Evolutionary conservation across 495 filamentous ascomycete genomes (phyloP).

Genomic region (Xylaria cubensis): DNA sequence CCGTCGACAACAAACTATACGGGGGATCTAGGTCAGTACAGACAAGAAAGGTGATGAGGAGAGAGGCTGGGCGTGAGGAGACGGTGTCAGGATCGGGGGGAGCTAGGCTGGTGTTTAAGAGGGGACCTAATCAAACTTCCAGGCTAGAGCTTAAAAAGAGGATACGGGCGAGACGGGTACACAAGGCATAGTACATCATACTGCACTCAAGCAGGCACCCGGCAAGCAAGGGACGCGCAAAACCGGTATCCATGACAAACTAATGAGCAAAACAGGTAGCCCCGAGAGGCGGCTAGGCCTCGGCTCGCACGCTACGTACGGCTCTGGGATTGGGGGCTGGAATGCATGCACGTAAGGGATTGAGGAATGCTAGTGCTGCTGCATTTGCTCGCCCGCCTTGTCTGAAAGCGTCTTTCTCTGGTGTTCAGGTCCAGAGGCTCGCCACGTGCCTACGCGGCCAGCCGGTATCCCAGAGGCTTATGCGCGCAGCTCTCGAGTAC

Average conservation of each 20-base stretch:
- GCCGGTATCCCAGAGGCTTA: not conserved
- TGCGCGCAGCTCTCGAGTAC: constrained; percentile 7
- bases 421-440: not conserved
- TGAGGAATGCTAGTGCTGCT: constrained; percentile 16
- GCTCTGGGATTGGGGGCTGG: not conserved
- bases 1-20: constrained; percentile 90
- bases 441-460: constrained; percentile 4
- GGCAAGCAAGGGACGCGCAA: not conserved
- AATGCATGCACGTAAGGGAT: constrained; percentile 18
- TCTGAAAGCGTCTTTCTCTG: constrained; percentile 4
- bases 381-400: not conserved
- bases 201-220: not conserved
- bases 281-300: not conserved
- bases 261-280: constrained; percentile 5
- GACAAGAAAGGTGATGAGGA: not conserved
- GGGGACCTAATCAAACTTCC: constrained; percentile 4
- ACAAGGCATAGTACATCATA: constrained; percentile 6
- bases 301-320: constrained; percentile 7
- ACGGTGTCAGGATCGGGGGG: not conserved
- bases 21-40: constrained; percentile 27
- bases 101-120: not conserved
- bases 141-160: constrained; percentile 9
- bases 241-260: not conserved
- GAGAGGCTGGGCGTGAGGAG: not conserved
- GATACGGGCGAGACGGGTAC: not conserved